Evolutionary conservation across 352 stramenopile genomes (phyloP).

Genomic region (Plasmopara halstedii): DNA sequence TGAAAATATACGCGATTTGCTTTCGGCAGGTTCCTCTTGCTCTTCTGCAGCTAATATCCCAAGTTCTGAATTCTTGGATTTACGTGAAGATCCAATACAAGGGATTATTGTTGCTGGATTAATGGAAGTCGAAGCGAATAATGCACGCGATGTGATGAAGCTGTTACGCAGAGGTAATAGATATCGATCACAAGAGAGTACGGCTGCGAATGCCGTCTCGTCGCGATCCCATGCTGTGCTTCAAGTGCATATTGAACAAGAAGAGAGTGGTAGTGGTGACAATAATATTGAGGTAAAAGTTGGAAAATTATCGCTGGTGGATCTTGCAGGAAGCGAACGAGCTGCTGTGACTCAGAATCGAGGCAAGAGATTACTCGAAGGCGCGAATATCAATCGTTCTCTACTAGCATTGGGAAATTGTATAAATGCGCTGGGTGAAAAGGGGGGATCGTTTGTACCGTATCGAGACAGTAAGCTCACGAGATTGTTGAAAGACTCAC

Average conservation of each 20-base stretch:
- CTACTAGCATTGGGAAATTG: constrained; percentile 88
- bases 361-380: constrained; percentile 77
- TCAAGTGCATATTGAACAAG: constrained; percentile 76
- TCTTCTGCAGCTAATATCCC: constrained; percentile 13
- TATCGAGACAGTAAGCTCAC: constrained; percentile 89
- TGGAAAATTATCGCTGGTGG: constrained; percentile 86
- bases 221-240: constrained; percentile 87
- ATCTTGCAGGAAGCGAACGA: constrained; percentile 87
- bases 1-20: constrained; percentile 89
- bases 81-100: constrained; percentile 82
- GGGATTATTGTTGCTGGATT: constrained; percentile 81
- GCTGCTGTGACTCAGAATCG: constrained; percentile 87
- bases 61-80: constrained; percentile 46
- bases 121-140: constrained; percentile 75
- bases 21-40: constrained; percentile 27
- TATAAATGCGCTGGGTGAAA: constrained; percentile 90
- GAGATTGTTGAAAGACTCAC: constrained; percentile 83
- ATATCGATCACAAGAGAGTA: constrained; percentile 83
- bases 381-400: constrained; percentile 90
- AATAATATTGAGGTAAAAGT: constrained; percentile 56
- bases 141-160: constrained; percentile 80
- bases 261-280: constrained; percentile 24
- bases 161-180: constrained; percentile 81
- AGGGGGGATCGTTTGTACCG: constrained; percentile 67
- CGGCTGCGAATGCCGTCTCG: constrained; percentile 81